Base-by-base conservation (phyloP, 2,329 filamentous ascomycete genomes). In the Fusarium staphyleae region DNA sequence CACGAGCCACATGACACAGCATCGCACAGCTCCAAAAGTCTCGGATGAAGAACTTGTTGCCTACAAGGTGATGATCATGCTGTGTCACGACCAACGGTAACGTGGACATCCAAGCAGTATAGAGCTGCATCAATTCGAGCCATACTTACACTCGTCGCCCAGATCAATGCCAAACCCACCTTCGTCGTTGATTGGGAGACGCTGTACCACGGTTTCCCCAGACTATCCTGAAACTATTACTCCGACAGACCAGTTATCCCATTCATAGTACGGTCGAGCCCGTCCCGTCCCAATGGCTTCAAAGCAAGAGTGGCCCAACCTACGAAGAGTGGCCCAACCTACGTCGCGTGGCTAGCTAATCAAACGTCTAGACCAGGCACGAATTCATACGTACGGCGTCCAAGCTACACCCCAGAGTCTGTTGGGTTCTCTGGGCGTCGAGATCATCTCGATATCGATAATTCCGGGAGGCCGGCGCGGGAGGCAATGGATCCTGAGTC, bases 401-500 rank as follows among this genome's bases (percentile, higher is more conserved):
- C n/a, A 16, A 12, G 24, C 44, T 11, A 46, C 29, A 16, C 19
- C 36, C 32, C 33, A 42, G 24, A 54, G 37, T 35, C 36, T 57
- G 42, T 55, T 52, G 53, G 49, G 13, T 50, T 52, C 48, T 22
- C 44, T 34, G 36, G 49, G 51, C 53, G 52, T 43, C 52, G 33
- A 63, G 48, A 60, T 58, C 45, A 57, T 48, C 43, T 57, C 49
- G 50, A 63, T 62, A 53, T 50, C 45, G 48, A 63, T 62, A 47
- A 63, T 44, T 50, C 53, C 48, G 49, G 52, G 44, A 64, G 54
- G 41, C 35, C 53, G 47, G 49, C 53, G 48, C 55, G 44, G 55
- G 32, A 53, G 52, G 46, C 37, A 49, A 45, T 55, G 52, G 57
- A 52, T 34, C 45, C 45, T 46, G 26, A 41, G 44, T 37, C 52